Base-by-base conservation (phyloP, 1,284 basidiomycete species). In the Apiotrichum mycotoxinovorans region DNA sequence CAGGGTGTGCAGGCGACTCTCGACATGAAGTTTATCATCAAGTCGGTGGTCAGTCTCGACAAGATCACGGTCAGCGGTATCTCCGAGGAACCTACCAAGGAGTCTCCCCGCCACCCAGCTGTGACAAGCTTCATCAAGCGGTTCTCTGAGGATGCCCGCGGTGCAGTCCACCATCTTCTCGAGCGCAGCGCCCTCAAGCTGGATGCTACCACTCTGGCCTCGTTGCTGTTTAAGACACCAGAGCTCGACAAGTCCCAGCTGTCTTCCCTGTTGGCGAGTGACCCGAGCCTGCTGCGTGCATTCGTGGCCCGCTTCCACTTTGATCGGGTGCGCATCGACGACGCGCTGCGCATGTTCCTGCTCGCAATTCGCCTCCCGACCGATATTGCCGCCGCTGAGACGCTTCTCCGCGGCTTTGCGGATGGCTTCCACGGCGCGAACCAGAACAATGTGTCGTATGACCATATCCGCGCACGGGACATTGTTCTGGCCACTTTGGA, bases 391-490 rank as follows among this genome's bases (percentile, higher is more conserved):
- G 65, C 84, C 2, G 82, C 83, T 59, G 92, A 97, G 72, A 71
- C 74, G 25, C 66, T 84, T 23, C 74, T 85, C 27, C 64, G 74
- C 20, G 84, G 87, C 12, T 94, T 98, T 70, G 89, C 92, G 9
- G 82, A 84, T 61, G 83, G 88, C 26, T 98, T 93, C 89, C 88
- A 89, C 64, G 86, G 88, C 57, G 87, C 88, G n/a, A 98, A 99
- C 71, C 83, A 85, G 17, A 81, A 82, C 45, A 81, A 83, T 34
- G 83, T 92, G 25, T 82, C 87, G 2, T 92, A 87, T 67, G 87
- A 89, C 76, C 85, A 84, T 68, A 86, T 89, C 60, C 79, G 90
- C 51, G 87, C 90, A 1, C 79, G 83, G 57, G 85, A 86, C 34
- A 83, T 98, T 45, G 87, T 92, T 34, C 83, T 89, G 50, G 87